A percentile compares a stretch with the other conserved stretches of the same genome.
These are phyloP conservation scores for Lepidium africanum DNA, from an alignment of 345 rosid species.

Conservation along the genomic window DNA sequence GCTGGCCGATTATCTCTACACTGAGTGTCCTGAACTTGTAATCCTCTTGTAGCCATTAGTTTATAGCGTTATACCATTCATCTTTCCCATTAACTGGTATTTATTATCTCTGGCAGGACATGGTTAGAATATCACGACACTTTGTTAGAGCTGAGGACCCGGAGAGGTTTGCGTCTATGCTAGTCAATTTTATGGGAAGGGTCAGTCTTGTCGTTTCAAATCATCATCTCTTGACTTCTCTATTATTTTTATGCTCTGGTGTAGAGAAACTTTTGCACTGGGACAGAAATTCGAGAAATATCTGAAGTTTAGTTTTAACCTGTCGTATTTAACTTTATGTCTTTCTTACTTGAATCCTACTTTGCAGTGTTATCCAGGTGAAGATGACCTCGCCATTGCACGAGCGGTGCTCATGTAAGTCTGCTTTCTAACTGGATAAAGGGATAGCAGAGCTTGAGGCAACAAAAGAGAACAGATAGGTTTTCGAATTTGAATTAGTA, in stretches of 20 bases:
- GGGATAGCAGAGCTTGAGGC: background rate
- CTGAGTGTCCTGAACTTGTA: constrained; percentile 91
- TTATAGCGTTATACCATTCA: background rate
- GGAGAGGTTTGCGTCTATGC: constrained; percentile 61
- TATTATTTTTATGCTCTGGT: background rate
- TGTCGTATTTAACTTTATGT: background rate
- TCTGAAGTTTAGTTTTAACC: background rate
- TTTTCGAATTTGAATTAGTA: background rate
- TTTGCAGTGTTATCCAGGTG: constrained; percentile 97
- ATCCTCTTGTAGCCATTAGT: background rate
- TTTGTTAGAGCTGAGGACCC: constrained; percentile 78
- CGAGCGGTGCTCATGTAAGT: constrained; percentile 71
- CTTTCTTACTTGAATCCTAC: constrained; percentile 2
- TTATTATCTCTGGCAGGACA: constrained; percentile 53
- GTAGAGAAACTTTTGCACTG: background rate
- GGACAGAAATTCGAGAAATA: background rate
- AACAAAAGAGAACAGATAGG: background rate
- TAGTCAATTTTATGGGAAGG: constrained; percentile 83
- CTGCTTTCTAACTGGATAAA: background rate
- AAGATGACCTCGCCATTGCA: constrained; percentile 92
- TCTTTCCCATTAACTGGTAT: background rate
- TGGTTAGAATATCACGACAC: constrained; percentile 73
- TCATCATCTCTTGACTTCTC: background rate
- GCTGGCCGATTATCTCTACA: constrained; percentile 82
- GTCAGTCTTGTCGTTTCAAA: constrained; percentile 32